Conservation (phyloP, 108 stramenopile genomes). For the Licmophora abbreviata region DNA sequence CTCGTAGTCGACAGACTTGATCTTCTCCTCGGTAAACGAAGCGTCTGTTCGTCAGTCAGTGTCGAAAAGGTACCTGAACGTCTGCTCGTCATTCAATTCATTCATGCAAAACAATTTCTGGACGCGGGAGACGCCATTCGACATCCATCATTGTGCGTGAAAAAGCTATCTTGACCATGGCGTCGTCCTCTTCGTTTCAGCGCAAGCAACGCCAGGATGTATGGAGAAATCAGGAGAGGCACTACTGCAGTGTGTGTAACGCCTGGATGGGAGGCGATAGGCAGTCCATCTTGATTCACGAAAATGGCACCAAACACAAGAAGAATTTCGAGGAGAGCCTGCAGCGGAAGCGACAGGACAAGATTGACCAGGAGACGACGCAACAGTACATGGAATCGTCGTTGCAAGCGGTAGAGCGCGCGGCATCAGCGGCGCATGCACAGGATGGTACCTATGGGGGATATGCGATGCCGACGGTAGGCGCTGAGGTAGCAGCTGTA, state of each 20-base stretch:
- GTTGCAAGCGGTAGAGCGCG: constrained; percentile 48
- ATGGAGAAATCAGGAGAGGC: constrained; percentile 61
- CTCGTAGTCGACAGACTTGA: too few species aligned
- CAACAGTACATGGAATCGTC: constrained; percentile 38
- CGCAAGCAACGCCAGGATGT: constrained; percentile 26
- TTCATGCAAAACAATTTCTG: too few species aligned
- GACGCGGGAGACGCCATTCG: too few species aligned
- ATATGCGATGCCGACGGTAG: not conserved
- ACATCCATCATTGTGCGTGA: too few species aligned
- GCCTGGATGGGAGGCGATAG: constrained; percentile 81
- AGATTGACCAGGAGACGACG: constrained; percentile 43
- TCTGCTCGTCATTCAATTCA: too few species aligned
- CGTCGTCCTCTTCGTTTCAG: too few species aligned
- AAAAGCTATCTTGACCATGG: too few species aligned
- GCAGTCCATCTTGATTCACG: constrained; percentile 69
- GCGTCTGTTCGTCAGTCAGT: too few species aligned
- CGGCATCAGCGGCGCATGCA: constrained; percentile 19
- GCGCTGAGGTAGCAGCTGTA: not conserved
- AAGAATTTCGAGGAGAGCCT: constrained; percentile 56
- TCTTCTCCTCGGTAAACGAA: too few species aligned
- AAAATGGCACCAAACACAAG: constrained; percentile 80
- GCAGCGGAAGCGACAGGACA: constrained; percentile 38
- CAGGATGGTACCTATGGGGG: constrained; percentile 6
- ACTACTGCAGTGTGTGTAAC: constrained; percentile 81
- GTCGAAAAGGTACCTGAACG: too few species aligned